Conservation (phyloP, 495 filamentous ascomycete species). For the Penicillium bovifimosum region DNA sequence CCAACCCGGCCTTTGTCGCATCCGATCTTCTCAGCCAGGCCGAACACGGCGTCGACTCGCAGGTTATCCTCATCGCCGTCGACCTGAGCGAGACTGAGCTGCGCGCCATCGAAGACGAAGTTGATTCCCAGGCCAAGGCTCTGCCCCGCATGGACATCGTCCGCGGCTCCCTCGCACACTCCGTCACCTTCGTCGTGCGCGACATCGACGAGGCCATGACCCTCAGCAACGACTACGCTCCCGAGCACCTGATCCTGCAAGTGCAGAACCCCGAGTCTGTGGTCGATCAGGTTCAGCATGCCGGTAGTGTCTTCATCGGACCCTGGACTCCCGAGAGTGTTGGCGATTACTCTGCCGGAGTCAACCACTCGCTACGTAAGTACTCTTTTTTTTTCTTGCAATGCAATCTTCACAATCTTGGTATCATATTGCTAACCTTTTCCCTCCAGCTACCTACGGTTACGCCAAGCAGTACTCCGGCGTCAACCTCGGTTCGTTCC, state of each 20-base stretch:
- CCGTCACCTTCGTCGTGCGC: conserved; percentile 77
- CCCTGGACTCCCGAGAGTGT: conserved; percentile 96
- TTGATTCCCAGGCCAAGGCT: conserved; percentile 82
- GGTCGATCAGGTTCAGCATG: conserved; percentile 81
- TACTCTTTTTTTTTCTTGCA: conserved; percentile 18
- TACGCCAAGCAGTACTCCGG: conserved; percentile 98
- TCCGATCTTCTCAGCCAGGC: conserved; percentile 92
- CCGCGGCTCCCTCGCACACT: conserved; percentile 83
- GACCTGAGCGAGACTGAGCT: conserved; percentile 67
- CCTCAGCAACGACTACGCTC: conserved; percentile 91
- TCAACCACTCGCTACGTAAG: conserved; percentile 95
- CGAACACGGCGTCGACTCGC: conserved; percentile 91
- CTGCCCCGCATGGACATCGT: conserved; percentile 91
- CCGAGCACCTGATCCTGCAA: conserved; percentile 94
- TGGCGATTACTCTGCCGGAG: conserved; percentile 94
- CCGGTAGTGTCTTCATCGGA: conserved; percentile 92
- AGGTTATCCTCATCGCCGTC: conserved; percentile 88
- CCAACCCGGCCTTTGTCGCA: conserved; percentile 92
- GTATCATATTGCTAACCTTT: conserved; percentile 11
- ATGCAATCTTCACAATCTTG: not conserved
- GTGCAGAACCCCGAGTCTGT: conserved; percentile 63
- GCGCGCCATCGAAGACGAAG: conserved; percentile 78
- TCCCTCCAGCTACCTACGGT: conserved; percentile 78
- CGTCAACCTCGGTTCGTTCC: conserved; percentile 89
- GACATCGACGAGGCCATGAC: conserved; percentile 77